These are phyloP conservation scores for Pythium pyrilobum DNA, from an alignment of 352 stramenopile genomes.

Conservation along the genomic window DNA sequence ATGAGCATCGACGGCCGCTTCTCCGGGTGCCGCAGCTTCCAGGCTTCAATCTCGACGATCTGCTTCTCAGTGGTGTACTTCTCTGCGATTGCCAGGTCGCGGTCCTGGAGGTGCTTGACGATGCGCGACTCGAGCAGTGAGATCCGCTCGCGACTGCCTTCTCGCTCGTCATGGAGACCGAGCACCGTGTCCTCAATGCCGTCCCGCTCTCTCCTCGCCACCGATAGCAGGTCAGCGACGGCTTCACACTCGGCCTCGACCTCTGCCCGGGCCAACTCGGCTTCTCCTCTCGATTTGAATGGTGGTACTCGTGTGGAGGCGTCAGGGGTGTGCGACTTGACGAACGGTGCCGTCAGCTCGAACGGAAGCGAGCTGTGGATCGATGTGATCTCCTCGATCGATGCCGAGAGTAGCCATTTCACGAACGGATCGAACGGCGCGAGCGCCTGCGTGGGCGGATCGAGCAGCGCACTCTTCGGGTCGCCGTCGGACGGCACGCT, in stretches of 20 bases:
- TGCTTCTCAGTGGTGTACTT: conserved; percentile 66
- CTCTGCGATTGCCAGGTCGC: conserved; percentile 62
- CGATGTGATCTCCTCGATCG: conserved; percentile 37
- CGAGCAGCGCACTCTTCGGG: conserved; percentile 8
- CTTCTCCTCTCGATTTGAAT: conserved; percentile 5
- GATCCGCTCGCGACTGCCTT: conserved; percentile 43
- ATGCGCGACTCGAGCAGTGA: conserved; percentile 62
- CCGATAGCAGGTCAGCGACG: conserved; percentile 39
- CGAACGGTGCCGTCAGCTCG: conserved; percentile 2
- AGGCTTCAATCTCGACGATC: conserved; percentile 53
- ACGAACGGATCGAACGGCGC: conserved; percentile 50
- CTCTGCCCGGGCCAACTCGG: conserved; percentile 30
- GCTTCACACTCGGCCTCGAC: conserved; percentile 44
- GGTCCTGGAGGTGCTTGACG: conserved; percentile 67
- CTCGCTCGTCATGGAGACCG: conserved; percentile 34
- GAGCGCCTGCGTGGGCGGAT: conserved; percentile 32
- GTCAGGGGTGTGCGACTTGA: neutral
- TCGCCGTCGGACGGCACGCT: neutral
- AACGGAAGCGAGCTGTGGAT: conserved; percentile 27
- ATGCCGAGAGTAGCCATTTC: conserved; percentile 43
- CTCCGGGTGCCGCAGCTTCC: conserved; percentile 31
- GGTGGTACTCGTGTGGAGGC: neutral
- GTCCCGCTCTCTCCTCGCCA: conserved; percentile 37
- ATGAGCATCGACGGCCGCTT: conserved; percentile 19
- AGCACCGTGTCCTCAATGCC: conserved; percentile 37